Evolutionary conservation across 176 grass and related monocot species (phyloP).

Genomic region (Carex littledalei): DNA sequence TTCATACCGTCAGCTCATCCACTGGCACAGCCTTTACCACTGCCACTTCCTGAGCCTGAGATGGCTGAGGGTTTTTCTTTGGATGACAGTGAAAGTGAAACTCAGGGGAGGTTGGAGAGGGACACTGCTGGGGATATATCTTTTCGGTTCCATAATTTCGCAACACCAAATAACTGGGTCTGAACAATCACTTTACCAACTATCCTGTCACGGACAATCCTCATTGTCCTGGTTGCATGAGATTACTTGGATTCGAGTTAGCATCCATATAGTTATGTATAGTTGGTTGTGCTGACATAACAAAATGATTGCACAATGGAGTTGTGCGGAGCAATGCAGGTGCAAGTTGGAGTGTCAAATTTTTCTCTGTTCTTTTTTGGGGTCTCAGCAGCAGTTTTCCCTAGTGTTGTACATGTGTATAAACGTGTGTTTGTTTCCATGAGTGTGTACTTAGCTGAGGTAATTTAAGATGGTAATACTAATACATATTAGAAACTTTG

Average conservation of each 20-base stretch:
- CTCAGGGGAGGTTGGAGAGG: constrained; percentile 47
- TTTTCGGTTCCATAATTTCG: constrained; percentile 83
- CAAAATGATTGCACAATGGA: background rate
- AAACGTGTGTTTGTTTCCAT: background rate
- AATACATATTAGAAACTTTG: constrained; percentile 5
- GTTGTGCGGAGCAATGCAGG: background rate
- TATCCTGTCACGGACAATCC: background rate
- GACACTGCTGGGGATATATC: constrained; percentile 71
- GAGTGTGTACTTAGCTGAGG: background rate
- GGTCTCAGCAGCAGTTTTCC: background rate
- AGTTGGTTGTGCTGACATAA: constrained; percentile 1
- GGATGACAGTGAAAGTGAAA: constrained; percentile 1
- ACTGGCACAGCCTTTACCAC: background rate
- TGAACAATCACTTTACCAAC: background rate
- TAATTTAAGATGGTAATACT: background rate
- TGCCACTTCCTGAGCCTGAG: constrained; percentile 29
- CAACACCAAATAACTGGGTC: constrained; percentile 82
- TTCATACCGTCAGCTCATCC: constrained; percentile 4
- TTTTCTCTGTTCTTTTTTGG: too few species aligned
- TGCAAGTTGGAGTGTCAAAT: background rate
- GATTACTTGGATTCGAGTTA: background rate
- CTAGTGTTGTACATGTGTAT: constrained; percentile 9
- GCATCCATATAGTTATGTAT: constrained; percentile 7
- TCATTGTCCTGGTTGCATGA: background rate
- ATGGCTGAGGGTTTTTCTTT: constrained; percentile 48